phyloP scores from a whole-genome alignment of 225 moss, liverwort and hornwort species.

The Ulota crispa region DNA sequence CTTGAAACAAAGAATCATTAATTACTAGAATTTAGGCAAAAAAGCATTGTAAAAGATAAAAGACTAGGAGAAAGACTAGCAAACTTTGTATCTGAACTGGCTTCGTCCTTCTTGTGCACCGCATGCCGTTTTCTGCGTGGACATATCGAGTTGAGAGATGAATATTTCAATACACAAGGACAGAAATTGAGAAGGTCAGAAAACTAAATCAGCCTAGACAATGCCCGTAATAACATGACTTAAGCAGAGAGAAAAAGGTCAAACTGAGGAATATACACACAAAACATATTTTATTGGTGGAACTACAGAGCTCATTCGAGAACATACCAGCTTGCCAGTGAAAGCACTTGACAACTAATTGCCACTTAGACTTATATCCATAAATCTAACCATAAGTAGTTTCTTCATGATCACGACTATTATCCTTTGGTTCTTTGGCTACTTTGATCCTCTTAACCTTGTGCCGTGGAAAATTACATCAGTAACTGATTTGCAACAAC shows the following conservation, averaged over 20 bases:
- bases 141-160: constrained; percentile 17
- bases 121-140: constrained; percentile 54
- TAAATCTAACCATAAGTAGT: background rate
- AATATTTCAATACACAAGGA: constrained; percentile 2
- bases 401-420: constrained; percentile 10
- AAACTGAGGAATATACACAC: background rate
- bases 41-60: background rate
- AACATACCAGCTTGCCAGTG: constrained; percentile 4
- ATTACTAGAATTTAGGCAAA: background rate
- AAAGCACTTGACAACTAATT: constrained; percentile 8
- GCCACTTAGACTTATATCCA: background rate
- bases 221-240: constrained; percentile 3
- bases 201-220: background rate
- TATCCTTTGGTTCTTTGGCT: background rate
- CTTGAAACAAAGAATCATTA: background rate
- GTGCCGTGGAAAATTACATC: background rate
- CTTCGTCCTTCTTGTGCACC: constrained; percentile 49
- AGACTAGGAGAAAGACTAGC: constrained; percentile 21
- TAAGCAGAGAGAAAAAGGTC: background rate
- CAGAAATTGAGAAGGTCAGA: background rate
- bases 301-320: constrained; percentile 13
- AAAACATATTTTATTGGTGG: background rate
- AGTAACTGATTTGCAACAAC: constrained; percentile 17
- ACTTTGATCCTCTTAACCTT: background rate
- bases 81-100: constrained; percentile 50